Base-by-base conservation (phyloP, 371 early-diverging fungal species). In the Mucor indicus region DNA sequence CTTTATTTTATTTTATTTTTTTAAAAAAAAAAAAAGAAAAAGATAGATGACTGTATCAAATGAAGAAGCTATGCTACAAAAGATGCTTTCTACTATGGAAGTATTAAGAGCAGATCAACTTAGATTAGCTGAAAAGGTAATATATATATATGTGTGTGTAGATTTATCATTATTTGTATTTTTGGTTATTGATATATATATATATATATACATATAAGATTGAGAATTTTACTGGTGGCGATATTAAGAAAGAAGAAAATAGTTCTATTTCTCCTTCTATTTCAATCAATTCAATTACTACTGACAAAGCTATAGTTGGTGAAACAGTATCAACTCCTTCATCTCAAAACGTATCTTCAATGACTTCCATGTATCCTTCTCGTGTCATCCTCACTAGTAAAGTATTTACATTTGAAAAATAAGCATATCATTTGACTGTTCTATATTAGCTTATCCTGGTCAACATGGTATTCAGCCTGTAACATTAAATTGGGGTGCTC, bases 391-490 rank as follows among this genome's bases (percentile, higher is more conserved):
- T 75, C 9, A 75, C 76, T 1, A 72, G 76, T 75, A 63, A 56
- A 61, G 37, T 11, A 15, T 36, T n/a, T n/a, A n/a, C 10, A 15
- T 23, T 16, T 33, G 11, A 27, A 27, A 27, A 27, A 27, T 27
- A 11, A 27, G 5, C 11, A 27, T 7, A n/a, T 16, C 35, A 15
- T 27, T 31, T 43, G 35, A 31, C 8, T 40, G 10, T n/a, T 24
- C 16, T 40, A 1, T 39, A 4, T 31, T 51, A 85, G 85, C 95
- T 16, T 92, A 94, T 62, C 89, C 92, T 35, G 85, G 84, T 35
- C 92, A 93, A 57, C 84, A 84, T 33, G 93, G 92, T 38, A 83
- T 95, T 45, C 80, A 86, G 16, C 96, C 96, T 6, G 75, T 91
- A 31, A 72, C 88, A 6, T 62, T 96, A 48, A 65, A 64, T 44